phyloP scores from a whole-genome alignment of 2,329 filamentous ascomycete genomes.

The Fusarium sp. region DNA sequence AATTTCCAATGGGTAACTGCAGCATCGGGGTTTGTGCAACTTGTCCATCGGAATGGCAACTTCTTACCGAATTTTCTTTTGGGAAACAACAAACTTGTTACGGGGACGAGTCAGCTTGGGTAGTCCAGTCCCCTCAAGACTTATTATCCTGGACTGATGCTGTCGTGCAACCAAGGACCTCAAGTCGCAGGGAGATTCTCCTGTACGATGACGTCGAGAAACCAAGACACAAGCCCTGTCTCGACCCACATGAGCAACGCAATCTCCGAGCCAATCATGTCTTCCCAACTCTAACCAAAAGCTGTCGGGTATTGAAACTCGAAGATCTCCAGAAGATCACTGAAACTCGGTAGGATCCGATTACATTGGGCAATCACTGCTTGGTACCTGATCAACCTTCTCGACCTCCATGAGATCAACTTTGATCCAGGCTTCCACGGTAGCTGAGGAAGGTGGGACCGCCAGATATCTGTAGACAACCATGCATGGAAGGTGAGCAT shows the following conservation, averaged over 20 bases:
- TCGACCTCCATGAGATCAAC: neutral
- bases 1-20: constrained; percentile 1
- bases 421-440: neutral
- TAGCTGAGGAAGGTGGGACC: neutral
- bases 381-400: constrained; percentile 24
- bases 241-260: constrained; percentile 6
- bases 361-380: constrained; percentile 27
- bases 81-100: constrained; percentile 2
- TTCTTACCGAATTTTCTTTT: neutral
- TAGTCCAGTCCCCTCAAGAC: neutral
- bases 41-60: neutral
- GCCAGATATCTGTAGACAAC: neutral
- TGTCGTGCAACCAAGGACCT: constrained; percentile 34
- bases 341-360: constrained; percentile 32
- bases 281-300: neutral
- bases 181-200: neutral
- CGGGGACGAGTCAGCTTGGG: neutral
- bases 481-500: neutral
- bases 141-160: constrained; percentile 7
- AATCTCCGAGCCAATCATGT: constrained; percentile 23
- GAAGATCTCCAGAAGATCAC: constrained; percentile 34
- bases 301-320: constrained; percentile 10
- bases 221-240: constrained; percentile 12
- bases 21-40: neutral
- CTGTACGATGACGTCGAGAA: constrained; percentile 41